These are phyloP conservation scores for Mucor plumbeus DNA, from an alignment of 371 early-diverging fungal genomes.

Conservation along the genomic window DNA sequence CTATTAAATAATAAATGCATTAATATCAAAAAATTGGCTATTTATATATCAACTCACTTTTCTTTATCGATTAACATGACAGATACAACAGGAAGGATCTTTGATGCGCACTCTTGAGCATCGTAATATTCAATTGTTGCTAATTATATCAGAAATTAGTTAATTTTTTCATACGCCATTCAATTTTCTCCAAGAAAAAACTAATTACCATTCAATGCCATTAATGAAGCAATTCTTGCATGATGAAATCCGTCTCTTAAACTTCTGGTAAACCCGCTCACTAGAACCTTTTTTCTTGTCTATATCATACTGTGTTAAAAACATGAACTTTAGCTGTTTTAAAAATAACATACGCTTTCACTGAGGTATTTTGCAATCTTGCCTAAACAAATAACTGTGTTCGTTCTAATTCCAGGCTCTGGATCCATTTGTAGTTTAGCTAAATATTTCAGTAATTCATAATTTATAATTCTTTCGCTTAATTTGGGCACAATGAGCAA, in stretches of 20 bases:
- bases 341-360: slow-evolving; percentile 60
- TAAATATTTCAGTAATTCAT: slow-evolving; percentile 82
- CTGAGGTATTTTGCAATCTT: slow-evolving; percentile 80
- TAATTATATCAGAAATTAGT: slow-evolving; percentile 5
- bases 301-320: slow-evolving; percentile 13
- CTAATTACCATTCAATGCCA: slow-evolving; percentile 74
- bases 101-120: slow-evolving; percentile 72
- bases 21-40: background rate
- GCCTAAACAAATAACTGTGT: slow-evolving; percentile 92
- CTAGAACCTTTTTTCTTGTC: slow-evolving; percentile 78
- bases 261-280: slow-evolving; percentile 82
- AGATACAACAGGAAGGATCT: slow-evolving; percentile 80
- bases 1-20: slow-evolving; percentile 32
- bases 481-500: slow-evolving; percentile 76
- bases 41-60: slow-evolving; percentile 50
- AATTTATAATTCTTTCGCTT: slow-evolving; percentile 78
- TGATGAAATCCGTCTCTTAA: slow-evolving; percentile 93
- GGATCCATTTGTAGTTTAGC: slow-evolving; percentile 89
- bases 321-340: no score
- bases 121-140: slow-evolving; percentile 79
- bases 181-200: no score
- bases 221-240: slow-evolving; percentile 86
- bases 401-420: slow-evolving; percentile 96
- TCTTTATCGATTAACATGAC: slow-evolving; percentile 84
- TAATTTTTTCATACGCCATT: background rate